Percentiles rank a stretch among this genome's conserved stretches.
Evolutionary conservation across 495 filamentous ascomycete genomes (phyloP).

Genomic region (Ramalina intermedia): DNA sequence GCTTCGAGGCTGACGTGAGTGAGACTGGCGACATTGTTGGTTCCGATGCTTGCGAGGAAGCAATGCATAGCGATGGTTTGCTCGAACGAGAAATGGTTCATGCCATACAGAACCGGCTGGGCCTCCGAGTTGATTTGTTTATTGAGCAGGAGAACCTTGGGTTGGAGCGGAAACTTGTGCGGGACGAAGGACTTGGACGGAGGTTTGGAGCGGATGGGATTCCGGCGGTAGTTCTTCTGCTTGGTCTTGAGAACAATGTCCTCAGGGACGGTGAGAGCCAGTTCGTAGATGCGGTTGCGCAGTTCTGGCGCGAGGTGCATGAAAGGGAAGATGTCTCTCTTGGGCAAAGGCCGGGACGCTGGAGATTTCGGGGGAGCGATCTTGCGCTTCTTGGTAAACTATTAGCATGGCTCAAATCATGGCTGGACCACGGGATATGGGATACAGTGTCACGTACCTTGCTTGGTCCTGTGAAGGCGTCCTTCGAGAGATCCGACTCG

Average conservation of each 20-base stretch:
- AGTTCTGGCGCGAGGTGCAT: not conserved
- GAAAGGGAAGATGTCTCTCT: not conserved
- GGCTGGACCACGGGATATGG: not conserved
- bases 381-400: too few relatives aligned
- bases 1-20: not conserved
- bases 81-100: slow-evolving; percentile 1
- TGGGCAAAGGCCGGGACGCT: not conserved
- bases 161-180: not conserved
- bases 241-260: not conserved
- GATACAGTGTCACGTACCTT: not conserved
- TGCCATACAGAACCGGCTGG: slow-evolving; percentile 8
- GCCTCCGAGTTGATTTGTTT: not conserved
- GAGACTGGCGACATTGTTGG: not conserved
- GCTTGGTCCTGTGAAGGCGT: not conserved
- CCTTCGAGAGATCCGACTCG: not conserved
- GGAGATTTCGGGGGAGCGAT: too few relatives aligned
- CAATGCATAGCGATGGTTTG: slow-evolving; percentile 1
- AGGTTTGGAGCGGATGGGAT: not conserved
- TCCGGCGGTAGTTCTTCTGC: not conserved
- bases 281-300: slow-evolving; percentile 1
- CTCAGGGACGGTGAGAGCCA: not conserved
- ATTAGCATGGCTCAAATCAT: too few relatives aligned
- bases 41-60: slow-evolving; percentile 4
- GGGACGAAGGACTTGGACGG: not conserved
- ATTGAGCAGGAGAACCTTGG: not conserved